Percentiles rank a stretch among this genome's conserved stretches.
Evolutionary conservation across 2,329 filamentous ascomycete species (phyloP).

Genomic region (Stagonosporopsis chrysanthemi): DNA sequence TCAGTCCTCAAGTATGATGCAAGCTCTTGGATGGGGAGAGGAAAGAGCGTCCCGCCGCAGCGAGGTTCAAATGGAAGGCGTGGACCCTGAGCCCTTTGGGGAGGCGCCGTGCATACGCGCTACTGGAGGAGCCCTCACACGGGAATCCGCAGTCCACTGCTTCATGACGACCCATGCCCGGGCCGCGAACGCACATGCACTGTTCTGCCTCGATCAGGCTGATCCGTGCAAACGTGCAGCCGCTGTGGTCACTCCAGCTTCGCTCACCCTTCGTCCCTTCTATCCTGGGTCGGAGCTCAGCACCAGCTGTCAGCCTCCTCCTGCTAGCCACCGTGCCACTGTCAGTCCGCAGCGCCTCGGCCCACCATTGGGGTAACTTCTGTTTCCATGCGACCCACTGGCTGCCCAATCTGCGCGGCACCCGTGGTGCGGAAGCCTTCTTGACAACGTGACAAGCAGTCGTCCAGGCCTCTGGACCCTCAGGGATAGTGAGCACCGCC

Average conservation of each 20-base stretch:
- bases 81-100: slow-evolving; percentile 22
- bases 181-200: slow-evolving; percentile 15
- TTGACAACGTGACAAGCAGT: slow-evolving; percentile 62
- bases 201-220: slow-evolving; percentile 13
- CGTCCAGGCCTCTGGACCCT: slow-evolving; percentile 23
- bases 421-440: slow-evolving; percentile 74
- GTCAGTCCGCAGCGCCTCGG: slow-evolving; percentile 25
- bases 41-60: slow-evolving; percentile 13
- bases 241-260: slow-evolving; percentile 4
- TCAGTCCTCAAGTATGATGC: slow-evolving; percentile 13
- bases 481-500: slow-evolving; percentile 24
- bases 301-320: slow-evolving; percentile 19
- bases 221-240: slow-evolving; percentile 10
- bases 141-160: slow-evolving; percentile 20
- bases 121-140: slow-evolving; percentile 16
- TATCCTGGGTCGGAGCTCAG: slow-evolving; percentile 3
- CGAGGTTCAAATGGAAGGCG: slow-evolving; percentile 18
- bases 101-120: slow-evolving; percentile 21
- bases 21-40: slow-evolving; percentile 9
- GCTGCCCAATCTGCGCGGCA: slow-evolving; percentile 28
- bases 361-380: slow-evolving; percentile 13
- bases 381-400: slow-evolving; percentile 23
- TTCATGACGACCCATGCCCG: slow-evolving; percentile 13
- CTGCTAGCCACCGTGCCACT: slow-evolving; percentile 23
- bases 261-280: slow-evolving; percentile 7